These are phyloP conservation scores for Picochlorum sp. DNA, from an alignment of 139 green algal genomes.

Conservation along the genomic window DNA sequence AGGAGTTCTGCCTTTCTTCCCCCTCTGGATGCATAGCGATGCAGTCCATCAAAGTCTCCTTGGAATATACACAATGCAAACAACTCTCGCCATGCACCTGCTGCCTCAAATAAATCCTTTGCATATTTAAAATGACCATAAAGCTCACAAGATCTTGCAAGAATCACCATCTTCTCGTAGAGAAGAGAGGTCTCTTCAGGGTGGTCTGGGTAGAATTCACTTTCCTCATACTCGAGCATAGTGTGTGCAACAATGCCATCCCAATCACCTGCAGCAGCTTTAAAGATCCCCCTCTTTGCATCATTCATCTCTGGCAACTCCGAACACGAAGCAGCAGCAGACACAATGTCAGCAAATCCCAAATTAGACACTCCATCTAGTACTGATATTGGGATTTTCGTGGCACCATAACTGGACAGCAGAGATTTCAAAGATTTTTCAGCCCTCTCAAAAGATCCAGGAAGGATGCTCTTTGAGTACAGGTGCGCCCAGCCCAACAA, in stretches of 20 bases:
- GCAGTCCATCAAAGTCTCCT: slow-evolving; percentile 38
- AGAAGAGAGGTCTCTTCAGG: slow-evolving; percentile 21
- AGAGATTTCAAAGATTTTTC: slow-evolving; percentile 24
- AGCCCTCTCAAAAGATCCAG: slow-evolving; percentile 10
- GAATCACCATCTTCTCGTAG: slow-evolving; percentile 19
- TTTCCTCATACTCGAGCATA: slow-evolving; percentile 26
- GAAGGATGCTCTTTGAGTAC: slow-evolving; percentile 18
- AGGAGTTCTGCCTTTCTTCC: slow-evolving; percentile 21
- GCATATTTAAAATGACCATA: slow-evolving; percentile 38
- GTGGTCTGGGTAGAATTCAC: slow-evolving; percentile 23
- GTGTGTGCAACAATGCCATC: slow-evolving; percentile 13
- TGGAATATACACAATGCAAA: slow-evolving; percentile 45
- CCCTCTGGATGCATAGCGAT: slow-evolving; percentile 18
- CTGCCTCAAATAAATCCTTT: slow-evolving; percentile 23
- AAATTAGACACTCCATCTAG: slow-evolving; percentile 24
- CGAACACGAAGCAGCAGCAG: slow-evolving; percentile 17
- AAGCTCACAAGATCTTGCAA: slow-evolving; percentile 30
- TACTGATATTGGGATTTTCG: slow-evolving; percentile 8
- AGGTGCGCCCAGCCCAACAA: slow-evolving; percentile 38
- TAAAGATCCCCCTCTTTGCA: slow-evolving; percentile 13
- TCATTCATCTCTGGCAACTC: slow-evolving; percentile 17
- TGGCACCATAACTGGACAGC: slow-evolving; percentile 38
- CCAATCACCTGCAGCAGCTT: slow-evolving; percentile 39
- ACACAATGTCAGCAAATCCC: slow-evolving; percentile 30
- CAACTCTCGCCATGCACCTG: slow-evolving; percentile 40